Evolutionary conservation across 1,284 basidiomycete genomes (phyloP), one percentile per base, ranked within the genome.

Genomic region (Bondarzewia mesenterica): DNA sequence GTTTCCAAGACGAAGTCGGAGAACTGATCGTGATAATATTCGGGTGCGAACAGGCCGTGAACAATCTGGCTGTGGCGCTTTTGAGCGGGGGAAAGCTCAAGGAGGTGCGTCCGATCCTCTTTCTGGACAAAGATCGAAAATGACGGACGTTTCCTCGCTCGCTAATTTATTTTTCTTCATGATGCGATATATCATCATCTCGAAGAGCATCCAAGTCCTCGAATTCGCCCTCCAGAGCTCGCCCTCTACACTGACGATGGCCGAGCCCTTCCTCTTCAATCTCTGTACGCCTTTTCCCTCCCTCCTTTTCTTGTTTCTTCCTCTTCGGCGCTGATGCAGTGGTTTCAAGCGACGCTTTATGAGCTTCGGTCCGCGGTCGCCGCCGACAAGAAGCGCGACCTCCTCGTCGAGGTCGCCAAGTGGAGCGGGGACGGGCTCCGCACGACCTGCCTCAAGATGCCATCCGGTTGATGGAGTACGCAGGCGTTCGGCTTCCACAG

Each of bases 391-490:
- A 90, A 90, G 60, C 78, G 78, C 40, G 75, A 78, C 20, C 67
- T 90, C 25, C 67, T 90, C 35, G 57, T 86, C 21, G 80, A 88
- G 52, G 85, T 87, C 0, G 81, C 86, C 8, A 82, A 83, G 60
- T 89, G 85, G 85, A 83, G 83, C 49, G 88, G 87, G 2, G 87
- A 90, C 61, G 87, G 87, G 1, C 62, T 90, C 54, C 78, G 75
- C 55, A 78, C 80, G n/a, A 74, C 78, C n/a, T 87, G 84, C 62
- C 64, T 90, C 56, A 90, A 90, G 66, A 78, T 90, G 74, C 81
- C 86, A 15, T 18, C 46, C 4, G 40, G 18, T 35, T 42, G 39
- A 46, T 15, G 16, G n/a, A n/a, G n/a, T 35, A n/a, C n/a, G n/a
- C n/a, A n/a, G n/a, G n/a, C n/a, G n/a, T n/a, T n/a, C n/a, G n/a